These are phyloP conservation scores for Cicer yamashitae DNA, from an alignment of 306 rosid genomes.

Conservation along the genomic window DNA sequence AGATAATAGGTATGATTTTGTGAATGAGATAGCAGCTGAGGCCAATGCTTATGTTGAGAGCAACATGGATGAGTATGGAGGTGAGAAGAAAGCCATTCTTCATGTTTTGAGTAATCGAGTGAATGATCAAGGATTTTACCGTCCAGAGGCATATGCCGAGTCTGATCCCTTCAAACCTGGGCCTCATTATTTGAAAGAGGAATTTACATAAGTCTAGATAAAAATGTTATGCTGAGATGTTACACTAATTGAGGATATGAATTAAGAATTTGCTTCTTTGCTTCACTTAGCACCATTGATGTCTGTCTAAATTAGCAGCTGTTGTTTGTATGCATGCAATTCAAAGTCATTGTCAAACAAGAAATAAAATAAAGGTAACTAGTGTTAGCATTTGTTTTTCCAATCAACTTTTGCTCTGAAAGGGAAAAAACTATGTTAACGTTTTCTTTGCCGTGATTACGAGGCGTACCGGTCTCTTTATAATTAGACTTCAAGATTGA, in stretches of 20 bases:
- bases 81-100: constrained; percentile 84
- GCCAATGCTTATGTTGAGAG: constrained; percentile 80
- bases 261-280: background rate
- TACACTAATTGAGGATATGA: constrained; percentile 6
- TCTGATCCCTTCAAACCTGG: constrained; percentile 83
- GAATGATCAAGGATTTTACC: constrained; percentile 77
- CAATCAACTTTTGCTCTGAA: background rate
- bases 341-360: background rate
- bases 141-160: constrained; percentile 82
- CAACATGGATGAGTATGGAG: constrained; percentile 83
- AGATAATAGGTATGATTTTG: constrained; percentile 83
- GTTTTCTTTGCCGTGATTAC: background rate
- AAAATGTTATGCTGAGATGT: constrained; percentile 20
- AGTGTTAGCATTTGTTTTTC: background rate
- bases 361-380: background rate
- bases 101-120: constrained; percentile 85
- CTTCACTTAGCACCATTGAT: constrained; percentile 16
- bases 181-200: constrained; percentile 68
- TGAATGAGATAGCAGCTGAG: constrained; percentile 88
- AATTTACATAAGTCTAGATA: constrained; percentile 48
- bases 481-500: background rate
- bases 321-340: constrained; percentile 33
- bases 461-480: background rate
- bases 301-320: constrained; percentile 1
- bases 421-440: background rate